Evolutionary conservation across 768 basidiomycete species (phyloP), one percentile per base, ranked within the genome.

Genomic region (Podaxis sp.): DNA sequence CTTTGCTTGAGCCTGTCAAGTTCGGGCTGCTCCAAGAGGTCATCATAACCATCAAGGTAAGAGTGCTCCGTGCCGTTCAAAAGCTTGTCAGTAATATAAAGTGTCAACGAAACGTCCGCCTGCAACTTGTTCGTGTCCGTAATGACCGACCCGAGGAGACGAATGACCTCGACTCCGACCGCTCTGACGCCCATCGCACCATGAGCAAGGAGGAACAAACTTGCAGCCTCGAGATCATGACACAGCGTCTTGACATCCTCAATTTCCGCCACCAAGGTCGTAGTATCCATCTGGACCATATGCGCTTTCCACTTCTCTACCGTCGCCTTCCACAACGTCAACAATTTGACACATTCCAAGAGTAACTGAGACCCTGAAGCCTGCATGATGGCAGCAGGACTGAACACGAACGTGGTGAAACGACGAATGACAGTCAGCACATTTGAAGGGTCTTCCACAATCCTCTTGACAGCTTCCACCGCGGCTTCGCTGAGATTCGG

Each of bases 391-490:
- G 81, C 78, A 24, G 77, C 75, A 2, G 92, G 85, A 61, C 86
- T 86, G 74, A 95, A 95, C 44, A 97, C 74, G 70, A 91, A 91
- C 37, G 82, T 75, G 8, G 86, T 86, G 71, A 89, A 90, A 37
- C 83, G 82, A 15, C 83, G 78, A 15, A 94, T 75, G 12, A 95
- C 84, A 2, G 76, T 76, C 26, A 82, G 74, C 1, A 86, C 84
- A 65, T 88, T 80, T 0, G 73, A 57, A 0, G 81, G 76, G 58
- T 93, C 86, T 4, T 80, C 76, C 79, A 90, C 88, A 66, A 95
- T 86, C 24, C 95, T 84, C 62, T 84, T 86, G 66, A 96, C 71
- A 12, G 93, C 87, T 2, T 78, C 77, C 30, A 78, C 80, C 0
- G 95, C 89, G 15, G 84, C 84, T n/a, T 89, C 87, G 40, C 83